Percentiles rank a stretch among this genome's conserved stretches.
These are phyloP conservation scores for Leucocoprinus birnbaumii DNA, from an alignment of 768 basidiomycete genomes.

Conservation along the genomic window DNA sequence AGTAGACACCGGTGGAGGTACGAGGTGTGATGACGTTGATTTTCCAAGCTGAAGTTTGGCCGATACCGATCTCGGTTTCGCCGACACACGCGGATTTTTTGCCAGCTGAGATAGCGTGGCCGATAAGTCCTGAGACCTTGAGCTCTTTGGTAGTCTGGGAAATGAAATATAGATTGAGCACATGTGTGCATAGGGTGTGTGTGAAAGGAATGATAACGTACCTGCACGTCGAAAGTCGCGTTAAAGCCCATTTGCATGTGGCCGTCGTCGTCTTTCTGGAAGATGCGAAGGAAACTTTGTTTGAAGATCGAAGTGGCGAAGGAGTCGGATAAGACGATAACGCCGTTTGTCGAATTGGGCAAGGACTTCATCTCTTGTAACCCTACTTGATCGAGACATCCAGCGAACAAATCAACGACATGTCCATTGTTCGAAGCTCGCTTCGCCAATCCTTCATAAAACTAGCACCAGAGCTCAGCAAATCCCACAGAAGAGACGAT, in stretches of 20 bases:
- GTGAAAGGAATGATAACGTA: slow-evolving; percentile 23
- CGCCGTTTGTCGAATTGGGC: slow-evolving; percentile 94
- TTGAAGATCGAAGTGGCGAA: slow-evolving; percentile 99
- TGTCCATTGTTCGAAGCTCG: slow-evolving; percentile 94
- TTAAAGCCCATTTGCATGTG: slow-evolving; percentile 97
- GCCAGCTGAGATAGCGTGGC: slow-evolving; percentile 94
- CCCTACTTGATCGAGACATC: slow-evolving; percentile 97
- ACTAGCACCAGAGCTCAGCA: slow-evolving; percentile 42
- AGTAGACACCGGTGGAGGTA: slow-evolving; percentile 90
- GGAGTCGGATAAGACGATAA: slow-evolving; percentile 93
- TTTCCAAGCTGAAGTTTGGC: slow-evolving; percentile 98
- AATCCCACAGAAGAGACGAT: neutral
- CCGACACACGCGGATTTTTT: slow-evolving; percentile 97
- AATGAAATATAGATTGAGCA: neutral
- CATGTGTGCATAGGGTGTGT: neutral
- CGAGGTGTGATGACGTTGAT: slow-evolving; percentile 87
- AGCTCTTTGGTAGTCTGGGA: slow-evolving; percentile 94
- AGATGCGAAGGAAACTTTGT: slow-evolving; percentile 91
- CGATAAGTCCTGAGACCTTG: slow-evolving; percentile 96
- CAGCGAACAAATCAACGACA: slow-evolving; percentile 92
- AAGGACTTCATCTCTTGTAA: slow-evolving; percentile 96
- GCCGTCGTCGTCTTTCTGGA: slow-evolving; percentile 91
- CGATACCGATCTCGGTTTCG: slow-evolving; percentile 98
- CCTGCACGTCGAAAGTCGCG: slow-evolving; percentile 97
- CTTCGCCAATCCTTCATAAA: slow-evolving; percentile 92